Conservation (phyloP, 257 asterid genomes). For the Perilla frutescens region DNA sequence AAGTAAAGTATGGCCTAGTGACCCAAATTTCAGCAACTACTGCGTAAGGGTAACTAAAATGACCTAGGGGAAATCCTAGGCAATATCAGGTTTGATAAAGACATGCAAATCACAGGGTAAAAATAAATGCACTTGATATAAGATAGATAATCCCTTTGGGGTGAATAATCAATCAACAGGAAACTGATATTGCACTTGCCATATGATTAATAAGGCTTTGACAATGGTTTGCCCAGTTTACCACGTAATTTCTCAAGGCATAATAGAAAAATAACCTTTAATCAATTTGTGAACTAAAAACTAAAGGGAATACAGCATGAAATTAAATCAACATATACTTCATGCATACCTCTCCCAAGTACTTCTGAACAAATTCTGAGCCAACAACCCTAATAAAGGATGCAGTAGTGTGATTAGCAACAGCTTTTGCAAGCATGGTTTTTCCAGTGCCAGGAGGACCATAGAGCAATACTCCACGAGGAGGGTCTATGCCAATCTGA, state of each 20-base stretch:
- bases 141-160: not conserved
- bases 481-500: constrained; percentile 93
- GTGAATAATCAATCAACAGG: constrained; percentile 4
- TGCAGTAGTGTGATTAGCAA: constrained; percentile 89
- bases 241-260: constrained; percentile 1
- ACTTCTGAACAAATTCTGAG: constrained; percentile 89
- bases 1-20: too few relatives aligned
- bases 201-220: too few relatives aligned
- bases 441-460: constrained; percentile 98
- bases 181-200: not conserved
- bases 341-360: constrained; percentile 82
- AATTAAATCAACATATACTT: constrained; percentile 22
- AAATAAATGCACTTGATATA: not conserved
- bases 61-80: not conserved
- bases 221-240: not conserved
- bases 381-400: constrained; percentile 92
- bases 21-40: too few relatives aligned
- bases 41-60: not conserved
- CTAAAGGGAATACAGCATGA: not conserved
- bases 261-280: not conserved
- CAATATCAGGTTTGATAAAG: not conserved
- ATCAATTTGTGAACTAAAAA: not conserved
- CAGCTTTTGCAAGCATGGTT: constrained; percentile 96
- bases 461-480: constrained; percentile 91
- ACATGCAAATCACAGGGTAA: not conserved